Evolutionary conservation across 1,284 basidiomycete species (phyloP).

Genomic region (Fomitopsis pinicola): DNA sequence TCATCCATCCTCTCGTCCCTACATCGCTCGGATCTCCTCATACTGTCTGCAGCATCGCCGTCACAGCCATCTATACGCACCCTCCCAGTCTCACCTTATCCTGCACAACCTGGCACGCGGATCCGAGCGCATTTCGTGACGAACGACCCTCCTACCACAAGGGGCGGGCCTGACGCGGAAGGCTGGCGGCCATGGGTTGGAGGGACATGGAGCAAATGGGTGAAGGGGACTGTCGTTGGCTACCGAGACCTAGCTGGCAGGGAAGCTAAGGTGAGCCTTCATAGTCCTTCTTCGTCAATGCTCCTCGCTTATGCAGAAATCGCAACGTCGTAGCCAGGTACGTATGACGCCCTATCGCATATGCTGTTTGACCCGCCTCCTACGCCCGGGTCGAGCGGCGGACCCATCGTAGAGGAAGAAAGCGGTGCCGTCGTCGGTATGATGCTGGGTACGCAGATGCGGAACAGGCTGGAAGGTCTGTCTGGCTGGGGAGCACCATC

Average conservation of each 20-base stretch:
- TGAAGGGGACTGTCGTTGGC: slow-evolving; percentile 44
- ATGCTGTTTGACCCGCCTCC: slow-evolving; percentile 55
- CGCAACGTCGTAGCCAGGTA: slow-evolving; percentile 48
- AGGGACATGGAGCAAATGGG: slow-evolving; percentile 54
- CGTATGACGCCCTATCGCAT: slow-evolving; percentile 64
- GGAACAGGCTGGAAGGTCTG: slow-evolving; percentile 50
- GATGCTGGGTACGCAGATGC: slow-evolving; percentile 60
- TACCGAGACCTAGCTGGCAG: slow-evolving; percentile 58
- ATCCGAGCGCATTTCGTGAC: slow-evolving; percentile 57
- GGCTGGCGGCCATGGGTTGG: slow-evolving; percentile 52
- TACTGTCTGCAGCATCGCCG: slow-evolving; percentile 31
- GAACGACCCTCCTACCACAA: slow-evolving; percentile 31
- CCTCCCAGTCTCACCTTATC: slow-evolving; percentile 68
- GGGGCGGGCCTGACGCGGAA: slow-evolving; percentile 20
- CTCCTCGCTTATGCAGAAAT: background rate
- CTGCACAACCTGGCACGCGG: slow-evolving; percentile 43
- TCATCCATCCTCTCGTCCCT: slow-evolving; percentile 50
- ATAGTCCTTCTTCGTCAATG: background rate
- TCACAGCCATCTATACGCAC: slow-evolving; percentile 32
- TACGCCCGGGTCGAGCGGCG: slow-evolving; percentile 66
- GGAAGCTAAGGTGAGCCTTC: slow-evolving; percentile 46
- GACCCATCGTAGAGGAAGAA: slow-evolving; percentile 63
- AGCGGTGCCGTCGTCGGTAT: slow-evolving; percentile 67
- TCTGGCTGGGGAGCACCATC: slow-evolving; percentile 69
- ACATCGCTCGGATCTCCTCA: slow-evolving; percentile 56